Percentiles rank a stretch among this genome's conserved stretches.
phyloP scores from a whole-genome alignment of 2,329 filamentous ascomycete species.

The Fusarium marasasianum region DNA sequence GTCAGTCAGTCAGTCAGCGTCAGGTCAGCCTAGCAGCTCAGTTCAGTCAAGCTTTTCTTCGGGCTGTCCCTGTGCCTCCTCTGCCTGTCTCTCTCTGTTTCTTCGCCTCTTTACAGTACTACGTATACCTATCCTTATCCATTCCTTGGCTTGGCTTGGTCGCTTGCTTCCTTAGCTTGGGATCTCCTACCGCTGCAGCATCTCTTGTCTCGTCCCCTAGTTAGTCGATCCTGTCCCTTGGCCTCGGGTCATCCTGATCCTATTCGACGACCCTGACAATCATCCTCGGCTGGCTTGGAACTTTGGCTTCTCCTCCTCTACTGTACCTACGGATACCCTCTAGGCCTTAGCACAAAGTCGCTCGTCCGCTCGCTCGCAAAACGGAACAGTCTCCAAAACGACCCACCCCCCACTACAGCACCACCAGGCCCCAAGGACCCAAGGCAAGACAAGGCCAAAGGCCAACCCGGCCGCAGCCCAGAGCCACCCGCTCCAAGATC shows the following conservation, averaged over 20 bases:
- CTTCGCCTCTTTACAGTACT: slow-evolving; percentile 1
- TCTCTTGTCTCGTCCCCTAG: slow-evolving; percentile 14
- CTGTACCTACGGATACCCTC: background rate
- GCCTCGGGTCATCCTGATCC: slow-evolving; percentile 18
- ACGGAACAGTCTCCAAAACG: slow-evolving; percentile 37
- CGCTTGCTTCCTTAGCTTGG: slow-evolving; percentile 5
- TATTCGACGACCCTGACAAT: slow-evolving; percentile 24
- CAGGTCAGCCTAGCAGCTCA: background rate
- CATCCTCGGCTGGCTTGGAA: slow-evolving; percentile 25
- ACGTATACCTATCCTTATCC: background rate
- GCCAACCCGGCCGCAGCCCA: slow-evolving; percentile 36
- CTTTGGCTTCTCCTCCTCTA: slow-evolving; percentile 15
- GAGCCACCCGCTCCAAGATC: slow-evolving; percentile 45
- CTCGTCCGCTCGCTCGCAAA: slow-evolving; percentile 11
- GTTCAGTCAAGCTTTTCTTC: slow-evolving; percentile 19
- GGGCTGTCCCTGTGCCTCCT: background rate
- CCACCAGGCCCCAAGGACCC: slow-evolving; percentile 31
- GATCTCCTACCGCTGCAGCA: slow-evolving; percentile 10
- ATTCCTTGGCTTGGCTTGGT: slow-evolving; percentile 10
- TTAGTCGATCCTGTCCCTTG: slow-evolving; percentile 30
- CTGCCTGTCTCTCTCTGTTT: background rate
- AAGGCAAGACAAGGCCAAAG: slow-evolving; percentile 38
- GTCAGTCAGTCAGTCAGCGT: background rate
- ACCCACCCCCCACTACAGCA: slow-evolving; percentile 43
- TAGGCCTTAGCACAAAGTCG: slow-evolving; percentile 20